A percentile compares a stretch with the other conserved stretches of the same genome.
These are phyloP conservation scores for Sugiyamaella boreocaroliniensis DNA, from an alignment of 805 yeast species.

Conservation along the genomic window DNA sequence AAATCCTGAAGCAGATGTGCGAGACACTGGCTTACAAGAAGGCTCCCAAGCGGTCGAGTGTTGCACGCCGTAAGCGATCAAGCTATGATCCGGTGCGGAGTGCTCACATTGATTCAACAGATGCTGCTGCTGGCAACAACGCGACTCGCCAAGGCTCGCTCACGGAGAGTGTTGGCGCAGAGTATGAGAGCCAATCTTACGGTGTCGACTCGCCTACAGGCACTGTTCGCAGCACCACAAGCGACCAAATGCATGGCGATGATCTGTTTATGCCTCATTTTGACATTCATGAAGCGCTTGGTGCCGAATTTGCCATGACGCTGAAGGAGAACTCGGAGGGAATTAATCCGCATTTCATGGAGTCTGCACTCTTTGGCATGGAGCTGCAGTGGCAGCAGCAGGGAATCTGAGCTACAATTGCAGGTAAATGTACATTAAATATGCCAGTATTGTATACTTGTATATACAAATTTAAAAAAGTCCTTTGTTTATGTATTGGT, in stretches of 20 bases:
- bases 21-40: background rate
- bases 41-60: background rate
- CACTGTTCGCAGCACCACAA: background rate
- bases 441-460: too few species aligned
- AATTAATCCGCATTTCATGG: background rate
- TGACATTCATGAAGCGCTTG: background rate
- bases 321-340: background rate
- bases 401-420: background rate
- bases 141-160: too few species aligned
- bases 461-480: too few species aligned
- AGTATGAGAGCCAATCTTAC: too few species aligned
- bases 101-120: background rate
- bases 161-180: too few species aligned
- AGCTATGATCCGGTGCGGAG: background rate
- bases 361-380: background rate
- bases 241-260: background rate
- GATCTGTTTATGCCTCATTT: background rate
- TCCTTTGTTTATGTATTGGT: too few species aligned
- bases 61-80: background rate
- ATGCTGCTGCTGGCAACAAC: background rate
- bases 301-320: background rate
- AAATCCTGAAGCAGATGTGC: slow-evolving; percentile 52
- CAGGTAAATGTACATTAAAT: too few species aligned
- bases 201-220: too few species aligned
- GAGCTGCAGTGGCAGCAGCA: background rate